Base-by-base conservation (phyloP, 2,329 filamentous ascomycete species). In the Nothophaeocryptopus gaeumannii region DNA sequence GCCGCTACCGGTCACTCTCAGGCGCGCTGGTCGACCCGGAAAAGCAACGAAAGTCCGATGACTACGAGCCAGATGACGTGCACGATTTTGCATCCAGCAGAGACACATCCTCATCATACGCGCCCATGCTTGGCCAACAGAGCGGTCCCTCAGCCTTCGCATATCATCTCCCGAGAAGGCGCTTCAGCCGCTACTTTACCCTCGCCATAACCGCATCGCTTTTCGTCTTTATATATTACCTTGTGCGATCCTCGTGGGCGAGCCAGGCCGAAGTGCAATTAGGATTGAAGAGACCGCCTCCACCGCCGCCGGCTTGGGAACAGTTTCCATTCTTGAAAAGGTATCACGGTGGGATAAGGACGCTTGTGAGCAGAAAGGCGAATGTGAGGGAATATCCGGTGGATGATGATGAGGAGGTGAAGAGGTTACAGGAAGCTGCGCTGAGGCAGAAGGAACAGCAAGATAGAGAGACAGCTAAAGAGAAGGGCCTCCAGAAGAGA, bases 341-440 rank as follows among this genome's bases (percentile, higher is more conserved):
- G 55, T 99, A 96, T 67, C 93, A 96, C 67, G 92, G 90, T 11
- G 93, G 93, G 1, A 78, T 99, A 51, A 79, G 85, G 56, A 86
- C 80, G 0, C 66, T 99, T 54, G 81, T 88, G 0, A 71, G 82
- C 0, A 72, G 83, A 20, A 68, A 77, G 11, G 75, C 88, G 40
- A 92, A 91, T 58, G 31, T 48, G 10, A 48, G 43, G 9, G 88
- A 97, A 64, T 97, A 95, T 65, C 92, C 93, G 1, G 77, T 78
- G 7, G 71, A 78, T 1, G 77, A 79, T 41, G 82, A 85, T 43
- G 84, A 85, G 58, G 69, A 79, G 58, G 70, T 76, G 13, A 66
- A 74, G 71, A 51, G 61, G 57, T 56, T 67, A 26, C 65, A 67
- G 38, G 58, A 63, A 35, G 59, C 58, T 29, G 67, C 69, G 34